Evolutionary conservation across 352 stramenopile genomes (phyloP).

Genomic region (Phytophthora idaei): DNA sequence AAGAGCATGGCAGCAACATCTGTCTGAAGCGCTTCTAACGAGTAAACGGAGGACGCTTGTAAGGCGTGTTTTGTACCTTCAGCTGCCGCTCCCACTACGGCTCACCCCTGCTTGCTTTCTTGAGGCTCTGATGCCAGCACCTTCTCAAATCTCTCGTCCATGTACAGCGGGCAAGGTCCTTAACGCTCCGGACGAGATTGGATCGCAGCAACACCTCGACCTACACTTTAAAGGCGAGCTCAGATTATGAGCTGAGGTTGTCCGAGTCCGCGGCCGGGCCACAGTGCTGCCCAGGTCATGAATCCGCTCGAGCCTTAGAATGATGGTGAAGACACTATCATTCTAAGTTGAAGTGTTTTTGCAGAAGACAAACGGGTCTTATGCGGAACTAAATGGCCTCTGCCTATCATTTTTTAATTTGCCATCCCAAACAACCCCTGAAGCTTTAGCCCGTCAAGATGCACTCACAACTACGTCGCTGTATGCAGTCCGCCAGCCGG

Average conservation of each 20-base stretch:
- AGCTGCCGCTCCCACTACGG: too few relatives aligned
- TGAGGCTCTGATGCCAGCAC: too few relatives aligned
- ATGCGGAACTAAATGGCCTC: neutral
- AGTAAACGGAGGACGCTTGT: neutral
- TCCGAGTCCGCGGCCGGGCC: too few relatives aligned
- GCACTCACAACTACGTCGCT: conserved; percentile 16
- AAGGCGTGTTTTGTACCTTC: too few relatives aligned
- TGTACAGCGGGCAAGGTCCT: too few relatives aligned
- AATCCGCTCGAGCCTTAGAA: neutral
- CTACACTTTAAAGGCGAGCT: too few relatives aligned
- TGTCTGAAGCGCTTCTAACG: conserved; percentile 46
- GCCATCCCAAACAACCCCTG: neutral
- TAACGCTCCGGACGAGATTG: too few relatives aligned
- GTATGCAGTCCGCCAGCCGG: conserved; percentile 2
- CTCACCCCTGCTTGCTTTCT: too few relatives aligned
- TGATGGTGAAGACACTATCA: conserved; percentile 9
- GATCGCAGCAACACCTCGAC: too few relatives aligned
- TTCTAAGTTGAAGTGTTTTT: conserved; percentile 9
- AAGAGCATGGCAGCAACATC: conserved; percentile 79
- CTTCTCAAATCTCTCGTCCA: too few relatives aligned
- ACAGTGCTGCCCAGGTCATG: too few relatives aligned
- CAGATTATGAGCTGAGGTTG: too few relatives aligned
- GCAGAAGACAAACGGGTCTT: conserved; percentile 1
- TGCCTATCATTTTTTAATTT: conserved; percentile 17
- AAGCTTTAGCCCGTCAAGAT: conserved; percentile 7